These are phyloP conservation scores for Curvularia sp. DNA, from an alignment of 2,329 filamentous ascomycete genomes.

Conservation along the genomic window DNA sequence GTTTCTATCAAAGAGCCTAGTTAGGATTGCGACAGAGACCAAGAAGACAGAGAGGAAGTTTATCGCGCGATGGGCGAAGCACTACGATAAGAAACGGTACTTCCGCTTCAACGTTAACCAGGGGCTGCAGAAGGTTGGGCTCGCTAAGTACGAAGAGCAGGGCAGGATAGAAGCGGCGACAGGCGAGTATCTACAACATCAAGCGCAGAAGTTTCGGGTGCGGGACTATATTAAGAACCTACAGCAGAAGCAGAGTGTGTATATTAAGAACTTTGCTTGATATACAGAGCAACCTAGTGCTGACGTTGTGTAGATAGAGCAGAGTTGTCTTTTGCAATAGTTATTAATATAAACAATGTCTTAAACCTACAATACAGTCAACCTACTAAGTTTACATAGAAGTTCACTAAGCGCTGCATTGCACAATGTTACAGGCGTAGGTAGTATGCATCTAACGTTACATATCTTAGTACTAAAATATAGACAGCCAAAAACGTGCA, in stretches of 20 bases:
- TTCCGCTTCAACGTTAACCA: no score
- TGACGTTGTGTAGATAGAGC: background rate
- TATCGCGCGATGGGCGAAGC: no score
- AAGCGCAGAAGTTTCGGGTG: background rate
- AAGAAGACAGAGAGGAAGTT: no score
- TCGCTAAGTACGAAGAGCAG: no score
- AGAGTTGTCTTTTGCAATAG: background rate
- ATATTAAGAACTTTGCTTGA: background rate
- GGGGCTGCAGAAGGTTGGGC: no score
- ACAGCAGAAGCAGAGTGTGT: background rate
- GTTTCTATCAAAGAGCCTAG: no score
- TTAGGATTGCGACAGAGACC: no score
- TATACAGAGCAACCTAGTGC: background rate
- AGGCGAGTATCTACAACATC: no score
- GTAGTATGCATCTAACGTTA: background rate
- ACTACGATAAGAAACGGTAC: no score
- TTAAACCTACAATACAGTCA: background rate
- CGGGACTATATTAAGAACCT: background rate
- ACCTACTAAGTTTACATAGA: background rate
- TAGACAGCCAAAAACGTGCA: background rate
- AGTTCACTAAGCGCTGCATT: background rate
- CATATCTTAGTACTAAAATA: background rate
- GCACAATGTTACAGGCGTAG: background rate
- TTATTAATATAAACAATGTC: background rate
- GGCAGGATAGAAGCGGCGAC: background rate